phyloP scores from a whole-genome alignment of 1,139 yeast species.

The Taphrina deformans region DNA sequence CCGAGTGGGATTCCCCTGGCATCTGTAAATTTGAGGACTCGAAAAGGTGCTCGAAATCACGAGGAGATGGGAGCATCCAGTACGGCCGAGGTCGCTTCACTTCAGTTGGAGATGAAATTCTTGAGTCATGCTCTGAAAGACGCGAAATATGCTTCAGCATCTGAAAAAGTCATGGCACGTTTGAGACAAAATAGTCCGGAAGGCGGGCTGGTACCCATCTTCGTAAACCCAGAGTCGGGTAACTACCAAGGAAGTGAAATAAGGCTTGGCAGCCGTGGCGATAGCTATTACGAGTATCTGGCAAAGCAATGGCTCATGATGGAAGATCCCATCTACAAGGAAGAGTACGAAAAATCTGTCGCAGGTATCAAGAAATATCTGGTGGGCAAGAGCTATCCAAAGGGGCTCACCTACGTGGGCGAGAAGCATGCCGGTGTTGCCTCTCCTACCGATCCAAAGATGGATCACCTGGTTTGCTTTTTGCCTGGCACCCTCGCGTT shows the following conservation, averaged over 20 bases:
- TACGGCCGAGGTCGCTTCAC: constrained; percentile 86
- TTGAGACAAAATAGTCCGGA: constrained; percentile 61
- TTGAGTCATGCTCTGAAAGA: constrained; percentile 80
- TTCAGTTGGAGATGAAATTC: constrained; percentile 86
- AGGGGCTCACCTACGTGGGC: constrained; percentile 67
- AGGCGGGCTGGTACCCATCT: constrained; percentile 83
- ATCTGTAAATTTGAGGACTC: constrained; percentile 49
- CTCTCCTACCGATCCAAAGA: constrained; percentile 61
- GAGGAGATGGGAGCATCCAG: constrained; percentile 72
- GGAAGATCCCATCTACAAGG: constrained; percentile 59
- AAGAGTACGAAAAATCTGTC: constrained; percentile 75
- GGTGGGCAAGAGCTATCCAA: constrained; percentile 62
- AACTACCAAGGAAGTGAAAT: constrained; percentile 63
- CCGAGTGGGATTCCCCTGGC: constrained; percentile 41
- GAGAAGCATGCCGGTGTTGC: constrained; percentile 74
- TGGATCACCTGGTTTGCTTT: constrained; percentile 94
- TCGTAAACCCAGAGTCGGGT: constrained; percentile 73
- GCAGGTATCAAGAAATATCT: constrained; percentile 70
- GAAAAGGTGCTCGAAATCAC: constrained; percentile 61
- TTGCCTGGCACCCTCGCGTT: constrained; percentile 86
- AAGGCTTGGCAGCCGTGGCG: constrained; percentile 87
- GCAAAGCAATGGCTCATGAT: constrained; percentile 86
- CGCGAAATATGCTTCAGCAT: constrained; percentile 70
- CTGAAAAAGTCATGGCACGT: constrained; percentile 54
- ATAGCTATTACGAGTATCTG: constrained; percentile 86